A percentile compares a stretch with the other conserved stretches of the same genome.
These are phyloP conservation scores for Gentiana straminea DNA, from an alignment of 257 asterid genomes.

Conservation along the genomic window DNA sequence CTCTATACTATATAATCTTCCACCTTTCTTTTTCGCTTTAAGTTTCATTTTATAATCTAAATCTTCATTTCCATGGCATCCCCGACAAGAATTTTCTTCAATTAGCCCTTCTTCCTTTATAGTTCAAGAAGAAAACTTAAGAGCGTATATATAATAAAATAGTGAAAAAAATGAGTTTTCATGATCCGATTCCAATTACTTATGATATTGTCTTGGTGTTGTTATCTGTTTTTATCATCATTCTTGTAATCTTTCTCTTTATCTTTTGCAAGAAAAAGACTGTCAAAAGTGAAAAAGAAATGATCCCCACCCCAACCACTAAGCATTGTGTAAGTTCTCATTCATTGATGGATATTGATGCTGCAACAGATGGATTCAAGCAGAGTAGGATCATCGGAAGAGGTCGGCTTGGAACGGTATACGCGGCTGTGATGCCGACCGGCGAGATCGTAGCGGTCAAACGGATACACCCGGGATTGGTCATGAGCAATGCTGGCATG, in stretches of 20 bases:
- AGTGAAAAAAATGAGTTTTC: not conserved
- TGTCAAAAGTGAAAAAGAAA: conserved; percentile 11
- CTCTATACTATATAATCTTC: not conserved
- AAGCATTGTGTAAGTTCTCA: conserved; percentile 33
- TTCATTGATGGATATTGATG: conserved; percentile 57
- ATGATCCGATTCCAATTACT: conserved; percentile 22
- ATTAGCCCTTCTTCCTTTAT: not conserved
- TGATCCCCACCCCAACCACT: conserved; percentile 23
- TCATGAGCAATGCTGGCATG: conserved; percentile 61
- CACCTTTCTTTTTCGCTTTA: conserved; percentile 7
- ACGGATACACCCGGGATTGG: conserved; percentile 59
- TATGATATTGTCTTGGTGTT: conserved; percentile 27
- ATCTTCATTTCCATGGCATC: not conserved
- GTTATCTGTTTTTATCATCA: conserved; percentile 25
- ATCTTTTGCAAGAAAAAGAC: conserved; percentile 39
- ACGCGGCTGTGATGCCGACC: conserved; percentile 57
- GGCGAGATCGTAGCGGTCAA: conserved; percentile 66
- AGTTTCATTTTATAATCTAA: conserved; percentile 1
- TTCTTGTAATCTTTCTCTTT: conserved; percentile 26
- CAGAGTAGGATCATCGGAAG: conserved; percentile 55
- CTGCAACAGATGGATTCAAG: conserved; percentile 82
- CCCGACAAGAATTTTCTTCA: conserved; percentile 8
- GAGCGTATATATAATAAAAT: not conserved
- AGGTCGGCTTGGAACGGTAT: conserved; percentile 68
- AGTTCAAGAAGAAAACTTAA: not conserved